These are phyloP conservation scores for Amanita molliuscula DNA, from an alignment of 768 basidiomycete species.

Conservation along the genomic window DNA sequence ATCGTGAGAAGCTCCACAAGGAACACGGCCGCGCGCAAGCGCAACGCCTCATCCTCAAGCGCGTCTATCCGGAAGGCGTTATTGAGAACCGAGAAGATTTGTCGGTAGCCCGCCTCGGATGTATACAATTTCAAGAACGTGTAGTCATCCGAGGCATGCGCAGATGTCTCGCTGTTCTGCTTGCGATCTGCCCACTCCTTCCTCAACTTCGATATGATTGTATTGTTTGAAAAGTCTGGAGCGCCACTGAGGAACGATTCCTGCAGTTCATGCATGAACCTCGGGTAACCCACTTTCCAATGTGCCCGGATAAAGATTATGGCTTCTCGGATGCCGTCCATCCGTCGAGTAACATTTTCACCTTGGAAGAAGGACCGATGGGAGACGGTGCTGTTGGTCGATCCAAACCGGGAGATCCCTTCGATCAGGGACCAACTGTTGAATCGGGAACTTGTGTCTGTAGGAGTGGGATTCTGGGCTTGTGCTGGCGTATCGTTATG, in stretches of 20 bases:
- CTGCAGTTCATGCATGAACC: constrained; percentile 12
- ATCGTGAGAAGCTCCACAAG: constrained; percentile 15
- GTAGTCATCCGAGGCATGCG: constrained; percentile 7
- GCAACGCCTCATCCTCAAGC: constrained; percentile 5
- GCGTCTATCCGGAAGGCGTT: constrained; percentile 11
- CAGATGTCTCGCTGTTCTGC: not conserved
- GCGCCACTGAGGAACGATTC: constrained; percentile 6
- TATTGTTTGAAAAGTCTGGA: constrained; percentile 5
- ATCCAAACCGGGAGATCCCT: constrained; percentile 5
- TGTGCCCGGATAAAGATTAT: constrained; percentile 12
- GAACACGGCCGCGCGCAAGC: constrained; percentile 13
- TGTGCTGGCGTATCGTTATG: not conserved
- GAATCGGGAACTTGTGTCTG: not conserved
- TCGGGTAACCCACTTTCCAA: constrained; percentile 11
- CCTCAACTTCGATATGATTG: constrained; percentile 6
- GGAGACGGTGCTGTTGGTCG: not conserved
- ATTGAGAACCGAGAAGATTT: constrained; percentile 13
- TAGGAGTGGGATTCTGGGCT: not conserved
- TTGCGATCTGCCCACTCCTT: constrained; percentile 13
- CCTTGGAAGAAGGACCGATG: constrained; percentile 12
- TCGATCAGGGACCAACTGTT: constrained; percentile 6
- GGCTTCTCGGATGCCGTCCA: constrained; percentile 10
- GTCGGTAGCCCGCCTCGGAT: constrained; percentile 12
- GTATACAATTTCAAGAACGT: constrained; percentile 12
- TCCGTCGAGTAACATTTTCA: constrained; percentile 9